These are phyloP conservation scores for Ophiostoma piceae DNA, from an alignment of 2,329 filamentous ascomycete species.

Conservation along the genomic window DNA sequence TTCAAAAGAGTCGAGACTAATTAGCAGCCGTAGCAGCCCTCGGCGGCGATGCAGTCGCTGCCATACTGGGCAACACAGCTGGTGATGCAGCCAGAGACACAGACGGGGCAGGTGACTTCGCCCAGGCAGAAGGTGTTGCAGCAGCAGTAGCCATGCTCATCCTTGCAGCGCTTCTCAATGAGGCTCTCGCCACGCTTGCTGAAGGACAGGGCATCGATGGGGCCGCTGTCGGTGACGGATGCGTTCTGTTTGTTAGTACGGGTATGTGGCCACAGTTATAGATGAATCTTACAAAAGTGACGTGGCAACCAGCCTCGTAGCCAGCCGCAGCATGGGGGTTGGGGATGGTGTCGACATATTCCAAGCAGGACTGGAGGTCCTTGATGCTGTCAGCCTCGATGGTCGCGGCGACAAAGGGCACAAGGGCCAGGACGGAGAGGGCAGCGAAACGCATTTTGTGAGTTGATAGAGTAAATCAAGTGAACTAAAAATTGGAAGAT, in stretches of 20 bases:
- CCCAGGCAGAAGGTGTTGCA: slow-evolving; percentile 7
- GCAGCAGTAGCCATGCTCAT: slow-evolving; percentile 8
- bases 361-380: not conserved
- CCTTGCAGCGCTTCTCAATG: not conserved
- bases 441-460: not conserved
- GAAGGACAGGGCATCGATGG: not conserved
- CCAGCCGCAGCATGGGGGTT: not conserved
- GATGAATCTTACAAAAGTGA: not conserved
- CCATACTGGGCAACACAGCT: slow-evolving; percentile 5
- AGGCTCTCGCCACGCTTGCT: not conserved
- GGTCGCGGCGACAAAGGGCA: not conserved
- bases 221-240: not conserved
- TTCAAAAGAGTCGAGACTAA: no score
- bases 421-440: not conserved
- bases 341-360: not conserved
- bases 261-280: no score
- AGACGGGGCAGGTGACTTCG: not conserved
- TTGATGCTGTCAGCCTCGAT: not conserved
- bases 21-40: not conserved
- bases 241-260: not conserved
- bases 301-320: slow-evolving; percentile 7
- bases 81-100: slow-evolving; percentile 9
- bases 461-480: not conserved
- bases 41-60: not conserved
- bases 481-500: not conserved